phyloP scores from a whole-genome alignment of 2,329 filamentous ascomycete species.

The Aspergillus brasiliensis region DNA sequence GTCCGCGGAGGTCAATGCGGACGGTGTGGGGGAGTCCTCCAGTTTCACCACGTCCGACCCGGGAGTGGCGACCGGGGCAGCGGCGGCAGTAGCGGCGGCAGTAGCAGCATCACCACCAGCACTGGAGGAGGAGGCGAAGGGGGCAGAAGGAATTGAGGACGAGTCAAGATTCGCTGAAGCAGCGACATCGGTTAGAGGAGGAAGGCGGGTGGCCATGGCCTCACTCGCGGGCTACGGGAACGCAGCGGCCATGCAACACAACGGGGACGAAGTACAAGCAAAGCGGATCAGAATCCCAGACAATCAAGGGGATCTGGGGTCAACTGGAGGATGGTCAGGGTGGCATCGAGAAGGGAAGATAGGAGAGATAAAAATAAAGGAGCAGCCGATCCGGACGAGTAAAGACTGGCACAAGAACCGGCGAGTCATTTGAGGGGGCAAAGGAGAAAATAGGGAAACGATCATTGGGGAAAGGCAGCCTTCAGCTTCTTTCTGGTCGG shows the following conservation, averaged over 20 bases:
- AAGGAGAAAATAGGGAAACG: not conserved
- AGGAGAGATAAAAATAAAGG: not conserved
- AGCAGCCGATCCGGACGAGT: constrained; percentile 3
- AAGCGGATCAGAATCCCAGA: constrained; percentile 1
- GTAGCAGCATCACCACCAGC: no score
- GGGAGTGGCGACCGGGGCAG: constrained; percentile 10
- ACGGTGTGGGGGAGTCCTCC: constrained; percentile 31
- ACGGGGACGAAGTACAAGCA: constrained; percentile 1
- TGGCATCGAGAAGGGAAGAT: constrained; percentile 7
- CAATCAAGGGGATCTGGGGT: constrained; percentile 1
- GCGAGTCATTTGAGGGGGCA: not conserved
- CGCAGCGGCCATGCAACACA: constrained; percentile 32
- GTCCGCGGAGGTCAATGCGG: constrained; percentile 27
- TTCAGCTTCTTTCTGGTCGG: not conserved
- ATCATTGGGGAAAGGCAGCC: not conserved
- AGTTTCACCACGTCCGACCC: constrained; percentile 23
- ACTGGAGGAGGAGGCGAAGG: constrained; percentile 5
- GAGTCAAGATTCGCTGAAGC: constrained; percentile 26
- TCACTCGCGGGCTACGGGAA: constrained; percentile 27
- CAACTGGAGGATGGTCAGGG: not conserved
- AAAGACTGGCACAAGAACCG: not conserved
- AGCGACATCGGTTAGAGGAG: constrained; percentile 31
- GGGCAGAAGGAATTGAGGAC: constrained; percentile 11
- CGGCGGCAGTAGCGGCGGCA: not conserved
- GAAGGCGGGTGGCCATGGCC: constrained; percentile 39